Conservation (phyloP, 352 stramenopile genomes). For the Pythium plurisporium region DNA sequence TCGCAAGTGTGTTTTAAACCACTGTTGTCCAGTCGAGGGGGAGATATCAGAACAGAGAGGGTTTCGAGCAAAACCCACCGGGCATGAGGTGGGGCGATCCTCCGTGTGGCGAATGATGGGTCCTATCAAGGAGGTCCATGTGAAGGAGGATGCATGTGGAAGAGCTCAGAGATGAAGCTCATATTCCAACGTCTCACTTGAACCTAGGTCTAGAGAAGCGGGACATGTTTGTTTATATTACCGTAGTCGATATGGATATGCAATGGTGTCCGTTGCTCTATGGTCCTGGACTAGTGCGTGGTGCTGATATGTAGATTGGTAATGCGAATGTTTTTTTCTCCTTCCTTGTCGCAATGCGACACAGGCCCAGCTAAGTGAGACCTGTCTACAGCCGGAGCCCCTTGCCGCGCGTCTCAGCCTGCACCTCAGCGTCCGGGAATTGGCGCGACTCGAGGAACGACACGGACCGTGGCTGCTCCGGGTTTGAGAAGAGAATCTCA, state of each 20-base stretch:
- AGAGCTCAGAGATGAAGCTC: too few species aligned
- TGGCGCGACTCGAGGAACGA: constrained; percentile 70
- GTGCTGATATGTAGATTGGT: too few species aligned
- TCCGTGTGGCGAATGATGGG: not conserved
- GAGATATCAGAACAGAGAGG: constrained; percentile 8
- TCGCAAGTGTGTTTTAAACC: not conserved
- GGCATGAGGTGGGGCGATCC: not conserved
- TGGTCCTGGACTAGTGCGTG: too few species aligned
- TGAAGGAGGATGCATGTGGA: not conserved
- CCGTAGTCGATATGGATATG: not conserved
- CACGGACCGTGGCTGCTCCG: constrained; percentile 51
- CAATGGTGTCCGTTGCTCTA: too few species aligned
- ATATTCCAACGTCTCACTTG: too few species aligned
- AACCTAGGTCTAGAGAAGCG: too few species aligned
- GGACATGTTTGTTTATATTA: too few species aligned
- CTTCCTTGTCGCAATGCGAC: too few species aligned
- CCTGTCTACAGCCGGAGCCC: constrained; percentile 16
- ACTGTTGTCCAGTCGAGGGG: not conserved
- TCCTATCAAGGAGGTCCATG: not conserved
- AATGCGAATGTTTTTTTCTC: too few species aligned
- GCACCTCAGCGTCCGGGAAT: constrained; percentile 68
- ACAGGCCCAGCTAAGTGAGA: too few species aligned
- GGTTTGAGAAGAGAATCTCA: constrained; percentile 31
- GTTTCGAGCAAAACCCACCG: too few species aligned
- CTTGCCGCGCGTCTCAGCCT: constrained; percentile 44